Evolutionary conservation across 257 asterid species (phyloP), one percentile per base, ranked within the genome.

Genomic region (Galeopsis tetrahit): DNA sequence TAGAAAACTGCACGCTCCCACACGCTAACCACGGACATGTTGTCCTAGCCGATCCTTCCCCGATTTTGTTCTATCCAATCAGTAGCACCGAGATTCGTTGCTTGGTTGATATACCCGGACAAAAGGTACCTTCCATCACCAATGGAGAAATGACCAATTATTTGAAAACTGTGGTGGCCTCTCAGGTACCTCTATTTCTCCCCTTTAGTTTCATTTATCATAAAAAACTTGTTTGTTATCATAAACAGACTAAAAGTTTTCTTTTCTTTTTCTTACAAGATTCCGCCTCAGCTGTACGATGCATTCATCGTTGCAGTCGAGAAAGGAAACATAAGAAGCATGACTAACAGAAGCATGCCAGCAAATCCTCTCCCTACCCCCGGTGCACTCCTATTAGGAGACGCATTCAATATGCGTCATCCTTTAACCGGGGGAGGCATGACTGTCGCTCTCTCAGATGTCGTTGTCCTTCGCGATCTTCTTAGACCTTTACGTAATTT

Each of bases 361-460:
- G 86, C 86, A 7, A 55, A 48, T 66, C 84, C 84, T 66, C 74
- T 60, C 6, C 84, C 84, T 6, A 82, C 84, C 6, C 87, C 82
- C 0, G 87, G 84, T 7, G 84, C 87, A 15, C 72, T 82, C 74
- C 57, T 82, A 46, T 33, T 82, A 71, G 87, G 87, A 1, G 87
- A 82, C 10, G 82, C 87, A 0, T 82, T 82, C 68, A 82, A 82
- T 42, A 82, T 82, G 87, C 79, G 84, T 0, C 84, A 82, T 64
- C 84, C 84, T 62, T 60, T 82, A 48, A 79, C 87, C 1, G 87
- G 87, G 32, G 87, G 87, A 70, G 87, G 87, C 72, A 83, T 80
- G 87, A 83, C 87, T 0, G 83, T 83, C 2, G 83, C 87, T 36
- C 72, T 83, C 11, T 80, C 87, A 3, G 85, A 83, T 51, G 70